Base-by-base conservation (phyloP, 192 early-diverging fungal genomes). In the Coemansia sp. region DNA sequence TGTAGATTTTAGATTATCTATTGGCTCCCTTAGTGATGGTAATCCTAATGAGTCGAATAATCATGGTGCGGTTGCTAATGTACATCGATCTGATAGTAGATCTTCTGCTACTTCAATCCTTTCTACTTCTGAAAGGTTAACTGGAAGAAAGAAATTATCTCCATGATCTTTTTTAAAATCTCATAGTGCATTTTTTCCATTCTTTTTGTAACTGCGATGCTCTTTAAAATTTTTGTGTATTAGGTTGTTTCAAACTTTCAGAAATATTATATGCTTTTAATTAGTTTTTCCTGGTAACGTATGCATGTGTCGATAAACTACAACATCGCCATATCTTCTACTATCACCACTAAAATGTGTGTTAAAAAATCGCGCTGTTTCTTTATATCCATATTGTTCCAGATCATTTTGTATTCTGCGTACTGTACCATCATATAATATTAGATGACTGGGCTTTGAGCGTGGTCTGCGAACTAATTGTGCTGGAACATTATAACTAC, bases 341-440 rank as follows among this genome's bases (percentile, higher is more conserved):
- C 76, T 67, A 72, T 98, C 96, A 50, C 90, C 90, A 73, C 87
- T 88, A 57, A 93, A 93, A 70, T 96, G 93, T 10, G 88, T 88
- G 70, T 98, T 98, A 70, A 98, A 98, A 69, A 98, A 95, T 51
- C 94, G 80, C 24, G 85, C 71, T 54, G 88, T 88, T 85, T 95
- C 88, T 2, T 29, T 5, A 57, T 94, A 94, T 20, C 83, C 72
- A 17, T 70, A 62, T 1, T 51, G 63, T 6, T 42, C n/a, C 22
- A 92, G 67, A 11, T 79, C 59, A 8, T 32, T 23, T 4, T 53
- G 50, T 61, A 88, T 67, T 20, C 69, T 68, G 5, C 54, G 54
- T 1, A 83, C 61, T 46, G 93, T 75, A 23, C 71, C 66, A 32
- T 89, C 92, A 83, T 96, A 97, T 20, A 94, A 30, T 7, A 98